These are phyloP conservation scores for Ceriops tagal DNA, from an alignment of 345 rosid genomes.

Conservation along the genomic window DNA sequence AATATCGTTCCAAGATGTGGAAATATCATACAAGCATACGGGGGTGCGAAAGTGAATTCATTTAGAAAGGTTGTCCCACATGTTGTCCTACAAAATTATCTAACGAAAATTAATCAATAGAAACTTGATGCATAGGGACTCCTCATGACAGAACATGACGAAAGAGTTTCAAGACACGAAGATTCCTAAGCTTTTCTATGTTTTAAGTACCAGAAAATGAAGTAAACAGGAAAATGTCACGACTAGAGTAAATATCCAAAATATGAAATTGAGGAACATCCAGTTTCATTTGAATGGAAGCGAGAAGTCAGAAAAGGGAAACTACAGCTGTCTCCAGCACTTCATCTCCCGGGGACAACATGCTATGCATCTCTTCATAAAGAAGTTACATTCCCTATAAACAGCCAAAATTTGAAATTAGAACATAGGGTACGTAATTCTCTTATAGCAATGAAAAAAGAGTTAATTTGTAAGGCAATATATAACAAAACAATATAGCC, in stretches of 20 bases:
- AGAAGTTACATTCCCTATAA: neutral
- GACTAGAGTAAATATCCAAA: constrained; percentile 18
- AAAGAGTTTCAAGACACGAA: too few relatives aligned
- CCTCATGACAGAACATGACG: too few relatives aligned
- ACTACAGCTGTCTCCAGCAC: constrained; percentile 6
- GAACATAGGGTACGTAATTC: neutral
- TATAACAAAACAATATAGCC: too few relatives aligned
- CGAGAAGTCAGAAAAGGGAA: constrained; percentile 10
- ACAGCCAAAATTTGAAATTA: neutral
- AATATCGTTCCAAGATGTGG: too few relatives aligned
- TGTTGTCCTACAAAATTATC: too few relatives aligned
- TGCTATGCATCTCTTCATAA: constrained; percentile 1
- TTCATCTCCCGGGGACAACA: neutral
- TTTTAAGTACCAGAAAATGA: neutral
- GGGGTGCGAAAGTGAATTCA: too few relatives aligned
- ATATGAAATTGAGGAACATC: constrained; percentile 16
- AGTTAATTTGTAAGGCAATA: neutral
- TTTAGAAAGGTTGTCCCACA: too few relatives aligned
- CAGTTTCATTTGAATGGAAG: constrained; percentile 11
- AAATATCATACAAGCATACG: too few relatives aligned
- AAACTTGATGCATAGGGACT: too few relatives aligned
- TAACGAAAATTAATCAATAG: too few relatives aligned
- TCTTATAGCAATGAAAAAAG: neutral
- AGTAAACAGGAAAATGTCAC: constrained; percentile 8
- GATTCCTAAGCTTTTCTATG: too few relatives aligned